A percentile compares a stretch with the other conserved stretches of the same genome.
phyloP scores from a whole-genome alignment of 176 grass and related monocot genomes.

The Chrysopogon serrulatus region DNA sequence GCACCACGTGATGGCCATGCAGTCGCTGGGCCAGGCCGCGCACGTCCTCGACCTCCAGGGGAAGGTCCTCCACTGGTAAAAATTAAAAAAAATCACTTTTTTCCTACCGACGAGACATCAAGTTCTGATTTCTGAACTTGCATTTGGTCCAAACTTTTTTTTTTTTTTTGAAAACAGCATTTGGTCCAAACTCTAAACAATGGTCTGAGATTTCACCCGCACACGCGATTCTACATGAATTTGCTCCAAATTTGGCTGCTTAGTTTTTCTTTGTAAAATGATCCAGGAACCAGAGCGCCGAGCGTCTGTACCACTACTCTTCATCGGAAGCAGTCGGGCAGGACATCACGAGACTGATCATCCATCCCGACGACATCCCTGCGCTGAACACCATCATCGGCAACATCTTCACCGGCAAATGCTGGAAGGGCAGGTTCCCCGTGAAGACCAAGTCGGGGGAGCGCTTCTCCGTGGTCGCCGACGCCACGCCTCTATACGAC shows the following conservation, averaged over 20 bases:
- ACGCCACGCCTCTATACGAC: constrained; percentile 64
- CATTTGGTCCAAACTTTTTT: too few species aligned
- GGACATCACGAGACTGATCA: constrained; percentile 44
- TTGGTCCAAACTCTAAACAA: too few species aligned
- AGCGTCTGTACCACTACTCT: constrained; percentile 59
- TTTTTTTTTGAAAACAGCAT: too few species aligned
- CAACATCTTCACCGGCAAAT: constrained; percentile 53
- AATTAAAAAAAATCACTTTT: too few species aligned
- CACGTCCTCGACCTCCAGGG: constrained; percentile 65
- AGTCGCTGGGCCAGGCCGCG: constrained; percentile 80
- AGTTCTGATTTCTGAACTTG: too few species aligned
- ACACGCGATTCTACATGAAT: not conserved
- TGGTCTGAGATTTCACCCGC: too few species aligned
- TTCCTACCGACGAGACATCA: too few species aligned
- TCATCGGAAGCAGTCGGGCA: constrained; percentile 53
- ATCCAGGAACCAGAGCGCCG: constrained; percentile 60
- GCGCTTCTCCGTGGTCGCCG: constrained; percentile 43
- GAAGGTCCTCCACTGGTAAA: constrained; percentile 66
- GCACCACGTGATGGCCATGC: constrained; percentile 49
- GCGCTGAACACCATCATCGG: constrained; percentile 35
- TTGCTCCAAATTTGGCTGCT: not conserved
- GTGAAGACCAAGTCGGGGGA: constrained; percentile 67
- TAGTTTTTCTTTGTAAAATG: not conserved
- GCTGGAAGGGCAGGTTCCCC: constrained; percentile 78
- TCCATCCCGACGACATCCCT: constrained; percentile 32